Percentiles rank a stretch among this genome's conserved stretches.
These are phyloP conservation scores for Phallus indusiatus DNA, from an alignment of 768 basidiomycete genomes.

Conservation along the genomic window DNA sequence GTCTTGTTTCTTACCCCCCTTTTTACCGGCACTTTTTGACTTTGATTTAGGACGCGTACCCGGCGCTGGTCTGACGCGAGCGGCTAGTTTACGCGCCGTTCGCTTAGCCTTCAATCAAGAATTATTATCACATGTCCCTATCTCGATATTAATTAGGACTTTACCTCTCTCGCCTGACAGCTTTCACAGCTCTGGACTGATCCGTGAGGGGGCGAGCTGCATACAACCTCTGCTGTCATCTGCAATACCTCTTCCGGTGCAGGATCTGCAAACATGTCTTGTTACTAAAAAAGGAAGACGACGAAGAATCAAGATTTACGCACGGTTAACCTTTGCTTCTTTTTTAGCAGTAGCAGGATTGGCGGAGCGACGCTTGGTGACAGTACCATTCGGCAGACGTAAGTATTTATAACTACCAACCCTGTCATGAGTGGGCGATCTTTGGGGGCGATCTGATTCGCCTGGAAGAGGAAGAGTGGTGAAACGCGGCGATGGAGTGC, in stretches of 20 bases:
- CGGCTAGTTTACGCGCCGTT: slow-evolving; percentile 79
- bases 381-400: slow-evolving; percentile 67
- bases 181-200: slow-evolving; percentile 78
- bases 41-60: slow-evolving; percentile 62
- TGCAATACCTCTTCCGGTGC: slow-evolving; percentile 59
- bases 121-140: background rate
- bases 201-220: slow-evolving; percentile 70
- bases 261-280: slow-evolving; percentile 38
- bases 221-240: slow-evolving; percentile 65
- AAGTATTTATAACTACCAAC: slow-evolving; percentile 91
- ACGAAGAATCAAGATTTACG: slow-evolving; percentile 15
- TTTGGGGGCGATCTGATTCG: slow-evolving; percentile 26
- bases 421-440: slow-evolving; percentile 55
- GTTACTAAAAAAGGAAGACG: slow-evolving; percentile 1
- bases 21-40: slow-evolving; percentile 41
- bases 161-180: slow-evolving; percentile 79
- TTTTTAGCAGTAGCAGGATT: slow-evolving; percentile 46
- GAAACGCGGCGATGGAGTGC: background rate
- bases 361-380: slow-evolving; percentile 67
- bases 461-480: background rate
- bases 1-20: slow-evolving; percentile 28
- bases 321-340: slow-evolving; percentile 59
- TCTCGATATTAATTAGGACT: slow-evolving; percentile 11
- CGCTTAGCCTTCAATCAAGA: slow-evolving; percentile 70
- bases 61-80: slow-evolving; percentile 56